Percentiles rank a stretch among this genome's conserved stretches.
These are phyloP conservation scores for Microdochium trichocladiopsis DNA, from an alignment of 2,329 filamentous ascomycete genomes.

Conservation along the genomic window DNA sequence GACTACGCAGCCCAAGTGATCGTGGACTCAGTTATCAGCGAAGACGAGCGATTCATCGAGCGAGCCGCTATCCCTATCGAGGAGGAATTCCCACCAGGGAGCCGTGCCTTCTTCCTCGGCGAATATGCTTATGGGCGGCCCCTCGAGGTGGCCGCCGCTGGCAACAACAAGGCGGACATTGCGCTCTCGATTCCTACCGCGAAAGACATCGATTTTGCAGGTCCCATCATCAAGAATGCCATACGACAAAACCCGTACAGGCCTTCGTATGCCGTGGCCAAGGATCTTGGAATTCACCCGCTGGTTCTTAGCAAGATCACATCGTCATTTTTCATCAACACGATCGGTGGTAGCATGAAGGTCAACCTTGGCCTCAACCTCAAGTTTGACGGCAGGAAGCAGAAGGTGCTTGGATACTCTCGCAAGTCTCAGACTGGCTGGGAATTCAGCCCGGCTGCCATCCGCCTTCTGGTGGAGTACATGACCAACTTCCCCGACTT, in stretches of 20 bases:
- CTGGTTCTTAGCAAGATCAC: conserved; percentile 93
- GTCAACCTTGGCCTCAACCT: conserved; percentile 91
- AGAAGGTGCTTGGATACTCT: conserved; percentile 94
- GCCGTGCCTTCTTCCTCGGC: conserved; percentile 86
- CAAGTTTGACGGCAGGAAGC: conserved; percentile 92
- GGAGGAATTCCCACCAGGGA: conserved; percentile 80
- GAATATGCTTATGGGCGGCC: conserved; percentile 90
- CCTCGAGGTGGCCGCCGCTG: conserved; percentile 72
- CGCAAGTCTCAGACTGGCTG: conserved; percentile 80
- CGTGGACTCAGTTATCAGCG: conserved; percentile 83
- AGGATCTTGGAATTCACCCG: conserved; percentile 72
- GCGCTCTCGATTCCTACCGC: conserved; percentile 65
- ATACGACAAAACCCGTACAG: conserved; percentile 69
- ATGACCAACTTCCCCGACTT: conserved; percentile 95
- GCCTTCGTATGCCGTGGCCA: conserved; percentile 84
- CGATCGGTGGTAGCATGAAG: conserved; percentile 64
- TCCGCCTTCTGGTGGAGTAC: conserved; percentile 76
- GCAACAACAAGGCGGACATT: conserved; percentile 68
- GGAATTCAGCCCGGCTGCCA: conserved; percentile 87
- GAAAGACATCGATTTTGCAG: conserved; percentile 77
- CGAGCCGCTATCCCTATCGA: conserved; percentile 79
- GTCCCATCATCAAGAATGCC: conserved; percentile 61
- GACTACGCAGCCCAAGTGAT: conserved; percentile 89
- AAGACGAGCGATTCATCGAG: conserved; percentile 90
- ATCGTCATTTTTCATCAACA: conserved; percentile 80